Conservation (phyloP, 352 stramenopile species). For the Phytophthora chlamydospora region DNA sequence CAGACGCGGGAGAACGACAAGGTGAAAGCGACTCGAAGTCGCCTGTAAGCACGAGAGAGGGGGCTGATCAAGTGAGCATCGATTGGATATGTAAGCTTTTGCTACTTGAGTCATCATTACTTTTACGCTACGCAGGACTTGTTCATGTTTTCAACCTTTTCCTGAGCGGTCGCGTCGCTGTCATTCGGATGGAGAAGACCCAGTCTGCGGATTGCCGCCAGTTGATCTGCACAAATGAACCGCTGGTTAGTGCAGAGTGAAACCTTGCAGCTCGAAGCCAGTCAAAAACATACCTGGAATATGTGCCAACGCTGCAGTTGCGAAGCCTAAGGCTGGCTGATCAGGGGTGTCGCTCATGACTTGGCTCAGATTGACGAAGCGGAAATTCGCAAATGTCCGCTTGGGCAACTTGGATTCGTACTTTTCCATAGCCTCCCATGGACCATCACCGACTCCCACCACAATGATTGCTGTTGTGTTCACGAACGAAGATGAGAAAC, state of each 20-base stretch:
- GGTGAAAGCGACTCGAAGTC: slow-evolving; percentile 36
- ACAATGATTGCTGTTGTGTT: slow-evolving; percentile 69
- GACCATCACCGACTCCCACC: slow-evolving; percentile 77
- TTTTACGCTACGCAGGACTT: slow-evolving; percentile 1
- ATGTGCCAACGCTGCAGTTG: slow-evolving; percentile 68
- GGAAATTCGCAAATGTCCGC: slow-evolving; percentile 81
- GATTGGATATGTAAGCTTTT: not conserved
- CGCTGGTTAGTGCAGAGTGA: not conserved
- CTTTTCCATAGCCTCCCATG: slow-evolving; percentile 75
- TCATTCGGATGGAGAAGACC: slow-evolving; percentile 8
- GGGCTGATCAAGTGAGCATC: not conserved
- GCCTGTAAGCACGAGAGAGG: slow-evolving; percentile 11
- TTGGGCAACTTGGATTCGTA: slow-evolving; percentile 62
- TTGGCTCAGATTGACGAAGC: slow-evolving; percentile 73
- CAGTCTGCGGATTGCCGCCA: slow-evolving; percentile 25
- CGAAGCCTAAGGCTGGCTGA: slow-evolving; percentile 70
- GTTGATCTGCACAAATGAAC: slow-evolving; percentile 15
- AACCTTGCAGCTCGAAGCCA: too few species aligned
- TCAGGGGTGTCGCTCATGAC: slow-evolving; percentile 54
- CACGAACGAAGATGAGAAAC: not conserved
- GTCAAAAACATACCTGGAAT: slow-evolving; percentile 41
- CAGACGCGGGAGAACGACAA: slow-evolving; percentile 50
- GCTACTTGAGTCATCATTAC: not conserved
- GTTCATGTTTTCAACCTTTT: not conserved
- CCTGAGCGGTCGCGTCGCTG: not conserved